Percentiles rank a stretch among this genome's conserved stretches.
phyloP scores from a whole-genome alignment of 2,329 filamentous ascomycete genomes.

The Teratosphaeria destructans region DNA sequence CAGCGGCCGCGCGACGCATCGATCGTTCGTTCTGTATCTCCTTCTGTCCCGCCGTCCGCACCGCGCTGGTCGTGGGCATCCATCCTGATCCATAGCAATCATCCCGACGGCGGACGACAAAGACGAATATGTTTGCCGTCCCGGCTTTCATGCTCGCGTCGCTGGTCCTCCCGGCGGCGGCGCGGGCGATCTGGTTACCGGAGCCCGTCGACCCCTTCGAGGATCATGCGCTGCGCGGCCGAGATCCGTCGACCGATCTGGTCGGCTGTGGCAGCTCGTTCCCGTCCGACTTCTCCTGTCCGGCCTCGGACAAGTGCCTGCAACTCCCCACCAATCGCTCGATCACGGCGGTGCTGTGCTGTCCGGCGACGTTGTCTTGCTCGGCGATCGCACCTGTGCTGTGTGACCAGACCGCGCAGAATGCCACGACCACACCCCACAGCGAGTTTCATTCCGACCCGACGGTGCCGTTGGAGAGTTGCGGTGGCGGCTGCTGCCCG shows the following conservation, averaged over 20 bases:
- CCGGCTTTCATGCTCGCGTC: background rate
- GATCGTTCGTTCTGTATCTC: background rate
- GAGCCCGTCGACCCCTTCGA: conserved; percentile 12
- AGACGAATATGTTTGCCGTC: background rate
- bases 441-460: conserved; percentile 58
- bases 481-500: conserved; percentile 56
- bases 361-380: conserved; percentile 50
- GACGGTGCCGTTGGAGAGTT: conserved; percentile 44
- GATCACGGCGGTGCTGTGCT: conserved; percentile 61
- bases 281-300: conserved; percentile 59
- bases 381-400: conserved; percentile 51
- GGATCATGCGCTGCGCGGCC: background rate
- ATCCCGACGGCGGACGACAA: background rate
- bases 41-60: background rate
- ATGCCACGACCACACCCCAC: conserved; percentile 45
- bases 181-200: conserved; percentile 17
- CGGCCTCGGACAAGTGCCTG: conserved; percentile 44
- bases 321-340: conserved; percentile 51
- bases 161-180: conserved; percentile 8
- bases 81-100: background rate
- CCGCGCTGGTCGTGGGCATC: conserved; percentile 5
- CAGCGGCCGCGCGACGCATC: background rate
- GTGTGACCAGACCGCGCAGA: conserved; percentile 53
- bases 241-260: conserved; percentile 12
- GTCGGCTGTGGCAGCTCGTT: conserved; percentile 33